phyloP scores from a whole-genome alignment of 192 early-diverging fungal species.

The Coemansia sp. region DNA sequence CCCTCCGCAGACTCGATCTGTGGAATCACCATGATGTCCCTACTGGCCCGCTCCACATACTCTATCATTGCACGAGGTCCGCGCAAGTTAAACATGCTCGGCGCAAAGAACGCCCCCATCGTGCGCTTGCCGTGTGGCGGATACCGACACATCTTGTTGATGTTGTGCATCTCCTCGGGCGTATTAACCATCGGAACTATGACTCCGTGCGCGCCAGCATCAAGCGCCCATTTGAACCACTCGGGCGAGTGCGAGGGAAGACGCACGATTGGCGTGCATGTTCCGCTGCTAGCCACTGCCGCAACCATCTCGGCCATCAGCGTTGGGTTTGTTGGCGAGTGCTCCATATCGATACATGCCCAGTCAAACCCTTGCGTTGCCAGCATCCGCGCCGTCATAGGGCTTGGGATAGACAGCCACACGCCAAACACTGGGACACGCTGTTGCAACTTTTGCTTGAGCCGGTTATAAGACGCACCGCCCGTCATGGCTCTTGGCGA shows the following conservation, averaged over 20 bases:
- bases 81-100: slow-evolving; percentile 27
- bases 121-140: slow-evolving; percentile 43
- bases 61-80: slow-evolving; percentile 34
- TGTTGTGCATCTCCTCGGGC: slow-evolving; percentile 35
- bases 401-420: slow-evolving; percentile 50
- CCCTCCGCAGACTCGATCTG: slow-evolving; percentile 50
- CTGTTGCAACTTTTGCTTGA: slow-evolving; percentile 30
- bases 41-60: slow-evolving; percentile 33
- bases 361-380: slow-evolving; percentile 49
- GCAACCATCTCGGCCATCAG: slow-evolving; percentile 53
- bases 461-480: slow-evolving; percentile 17
- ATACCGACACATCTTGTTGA: slow-evolving; percentile 27
- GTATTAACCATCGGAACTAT: slow-evolving; percentile 49
- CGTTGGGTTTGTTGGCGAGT: slow-evolving; percentile 39
- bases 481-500: slow-evolving; percentile 11
- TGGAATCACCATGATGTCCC: slow-evolving; percentile 43
- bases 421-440: slow-evolving; percentile 42
- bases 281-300: slow-evolving; percentile 46
- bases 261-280: slow-evolving; percentile 47
- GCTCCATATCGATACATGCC: slow-evolving; percentile 55
- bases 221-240: slow-evolving; percentile 52
- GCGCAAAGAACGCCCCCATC: slow-evolving; percentile 38
- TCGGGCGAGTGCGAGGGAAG: slow-evolving; percentile 48
- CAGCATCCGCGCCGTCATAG: slow-evolving; percentile 40
- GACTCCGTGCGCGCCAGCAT: slow-evolving; percentile 46